Evolutionary conservation across 2,329 filamentous ascomycete species (phyloP).

Genomic region (Monosporascus sp.): DNA sequence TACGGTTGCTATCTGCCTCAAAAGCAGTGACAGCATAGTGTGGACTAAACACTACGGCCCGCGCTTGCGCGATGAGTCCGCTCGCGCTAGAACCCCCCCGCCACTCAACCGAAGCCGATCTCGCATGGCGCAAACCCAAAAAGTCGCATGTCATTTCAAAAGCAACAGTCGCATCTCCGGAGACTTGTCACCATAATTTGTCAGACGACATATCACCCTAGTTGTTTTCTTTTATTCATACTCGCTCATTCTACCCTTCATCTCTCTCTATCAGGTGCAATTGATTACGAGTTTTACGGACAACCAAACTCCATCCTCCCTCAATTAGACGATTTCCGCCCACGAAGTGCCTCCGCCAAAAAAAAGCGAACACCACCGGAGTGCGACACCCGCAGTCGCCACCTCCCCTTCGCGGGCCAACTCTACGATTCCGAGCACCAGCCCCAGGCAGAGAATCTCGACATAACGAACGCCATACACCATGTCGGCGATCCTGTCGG

Average conservation of each 20-base stretch:
- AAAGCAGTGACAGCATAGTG: too few species aligned
- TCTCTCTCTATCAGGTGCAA: too few species aligned
- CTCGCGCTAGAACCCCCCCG: neutral
- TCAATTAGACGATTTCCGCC: too few species aligned
- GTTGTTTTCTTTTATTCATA: too few species aligned
- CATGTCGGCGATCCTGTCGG: constrained; percentile 97
- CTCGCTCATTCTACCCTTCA: too few species aligned
- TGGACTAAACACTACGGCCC: too few species aligned
- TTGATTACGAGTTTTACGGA: too few species aligned
- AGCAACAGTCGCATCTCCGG: constrained; percentile 6
- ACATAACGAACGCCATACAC: constrained; percentile 16
- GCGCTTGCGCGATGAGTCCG: too few species aligned
- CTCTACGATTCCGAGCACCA: neutral
- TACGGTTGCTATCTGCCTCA: too few species aligned
- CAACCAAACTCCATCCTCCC: too few species aligned
- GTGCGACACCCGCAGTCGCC: neutral
- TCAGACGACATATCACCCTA: neutral
- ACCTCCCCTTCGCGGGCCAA: neutral
- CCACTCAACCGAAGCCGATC: constrained; percentile 13
- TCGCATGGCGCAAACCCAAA: constrained; percentile 12
- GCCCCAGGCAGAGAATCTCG: neutral
- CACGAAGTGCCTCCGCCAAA: too few species aligned
- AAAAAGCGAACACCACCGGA: neutral
- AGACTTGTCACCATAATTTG: neutral
- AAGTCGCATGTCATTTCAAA: constrained; percentile 18